Percentiles rank a stretch among this genome's conserved stretches.
Evolutionary conservation across 2,329 filamentous ascomycete species (phyloP).

Genomic region (Ophiocordyceps sinensis): DNA sequence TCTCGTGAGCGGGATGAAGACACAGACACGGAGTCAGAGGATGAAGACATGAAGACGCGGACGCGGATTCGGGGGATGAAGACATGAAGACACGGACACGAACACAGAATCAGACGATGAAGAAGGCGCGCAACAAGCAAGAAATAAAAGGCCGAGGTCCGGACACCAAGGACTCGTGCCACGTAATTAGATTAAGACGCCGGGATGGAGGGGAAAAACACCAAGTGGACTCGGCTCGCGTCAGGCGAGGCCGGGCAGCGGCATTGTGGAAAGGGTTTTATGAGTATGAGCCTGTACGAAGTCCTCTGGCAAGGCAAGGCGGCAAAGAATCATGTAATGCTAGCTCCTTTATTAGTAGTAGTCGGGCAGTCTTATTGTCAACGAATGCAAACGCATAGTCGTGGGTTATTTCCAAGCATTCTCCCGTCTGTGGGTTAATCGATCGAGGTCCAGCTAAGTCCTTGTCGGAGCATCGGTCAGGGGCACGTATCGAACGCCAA

Average conservation of each 20-base stretch:
- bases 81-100: neutral
- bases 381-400: neutral
- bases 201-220: too few species aligned
- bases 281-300: neutral
- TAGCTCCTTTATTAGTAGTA: neutral
- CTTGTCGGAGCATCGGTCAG: conserved; percentile 50
- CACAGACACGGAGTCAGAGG: too few species aligned
- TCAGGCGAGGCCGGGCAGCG: neutral
- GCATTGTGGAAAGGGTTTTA: neutral
- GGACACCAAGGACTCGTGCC: neutral
- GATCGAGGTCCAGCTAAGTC: too few species aligned
- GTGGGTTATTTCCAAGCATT: too few species aligned
- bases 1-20: neutral
- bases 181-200: neutral
- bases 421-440: too few species aligned
- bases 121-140: too few species aligned
- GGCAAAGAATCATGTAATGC: neutral
- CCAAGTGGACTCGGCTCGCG: too few species aligned
- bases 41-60: neutral
- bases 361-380: neutral
- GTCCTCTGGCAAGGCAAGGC: neutral
- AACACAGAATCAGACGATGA: too few species aligned
- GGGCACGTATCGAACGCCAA: conserved; percentile 64
- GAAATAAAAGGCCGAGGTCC: too few species aligned
- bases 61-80: too few species aligned